Evolutionary conservation across 805 yeast species (phyloP).

Genomic region (Monosporozyma siamensis): DNA sequence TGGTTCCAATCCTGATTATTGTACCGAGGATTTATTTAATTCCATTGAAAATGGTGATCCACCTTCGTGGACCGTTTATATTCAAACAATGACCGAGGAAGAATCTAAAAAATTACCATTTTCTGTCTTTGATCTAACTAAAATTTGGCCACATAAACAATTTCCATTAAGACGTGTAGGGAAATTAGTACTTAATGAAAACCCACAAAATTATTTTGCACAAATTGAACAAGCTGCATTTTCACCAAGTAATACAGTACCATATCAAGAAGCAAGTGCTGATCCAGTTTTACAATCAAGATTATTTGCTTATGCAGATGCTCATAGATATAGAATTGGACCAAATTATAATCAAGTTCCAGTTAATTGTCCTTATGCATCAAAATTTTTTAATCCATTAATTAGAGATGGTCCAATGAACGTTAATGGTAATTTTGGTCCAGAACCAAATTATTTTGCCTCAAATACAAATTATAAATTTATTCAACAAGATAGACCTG

Average conservation of each 20-base stretch:
- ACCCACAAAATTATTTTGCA: slow-evolving; percentile 80
- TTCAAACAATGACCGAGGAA: slow-evolving; percentile 79
- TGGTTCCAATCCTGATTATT: slow-evolving; percentile 75
- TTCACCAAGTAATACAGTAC: slow-evolving; percentile 78
- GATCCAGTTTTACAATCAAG: slow-evolving; percentile 81
- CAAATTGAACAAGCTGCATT: slow-evolving; percentile 82
- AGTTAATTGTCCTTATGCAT: slow-evolving; percentile 72
- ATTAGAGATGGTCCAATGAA: slow-evolving; percentile 77
- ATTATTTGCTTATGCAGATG: slow-evolving; percentile 74
- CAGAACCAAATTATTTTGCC: slow-evolving; percentile 66
- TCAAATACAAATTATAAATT: slow-evolving; percentile 34
- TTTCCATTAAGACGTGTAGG: slow-evolving; percentile 86
- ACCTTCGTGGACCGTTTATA: slow-evolving; percentile 80
- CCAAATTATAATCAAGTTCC: slow-evolving; percentile 76
- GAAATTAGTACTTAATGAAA: slow-evolving; percentile 66
- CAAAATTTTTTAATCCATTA: slow-evolving; percentile 53
- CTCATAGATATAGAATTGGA: slow-evolving; percentile 72
- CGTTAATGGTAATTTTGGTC: slow-evolving; percentile 63
- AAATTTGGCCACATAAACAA: slow-evolving; percentile 83
- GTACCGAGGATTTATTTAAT: slow-evolving; percentile 71
- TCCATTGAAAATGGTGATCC: slow-evolving; percentile 66
- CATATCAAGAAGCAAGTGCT: slow-evolving; percentile 72
- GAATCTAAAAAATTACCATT: slow-evolving; percentile 68
- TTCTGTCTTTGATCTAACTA: slow-evolving; percentile 83
- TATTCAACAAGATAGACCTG: slow-evolving; percentile 22